Evolutionary conservation across 345 rosid genomes (phyloP).

Genomic region (Citrus glauca): DNA sequence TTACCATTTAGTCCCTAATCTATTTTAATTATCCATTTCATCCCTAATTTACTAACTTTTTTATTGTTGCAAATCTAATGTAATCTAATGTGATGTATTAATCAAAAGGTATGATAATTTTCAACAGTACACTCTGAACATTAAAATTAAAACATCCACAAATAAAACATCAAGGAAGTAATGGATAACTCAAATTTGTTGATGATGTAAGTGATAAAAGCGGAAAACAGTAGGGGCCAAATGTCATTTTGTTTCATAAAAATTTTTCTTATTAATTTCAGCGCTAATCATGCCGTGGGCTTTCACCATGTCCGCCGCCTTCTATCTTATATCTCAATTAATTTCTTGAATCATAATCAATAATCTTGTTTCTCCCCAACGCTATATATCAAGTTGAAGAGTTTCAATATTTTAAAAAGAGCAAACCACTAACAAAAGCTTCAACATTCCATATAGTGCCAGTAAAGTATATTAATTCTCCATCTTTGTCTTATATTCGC

Average conservation of each 20-base stretch:
- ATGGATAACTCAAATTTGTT: too few relatives aligned
- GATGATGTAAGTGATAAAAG: too few relatives aligned
- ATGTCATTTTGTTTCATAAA: neutral
- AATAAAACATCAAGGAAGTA: neutral
- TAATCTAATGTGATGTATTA: too few relatives aligned
- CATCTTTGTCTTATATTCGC: neutral
- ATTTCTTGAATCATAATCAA: neutral
- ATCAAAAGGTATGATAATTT: too few relatives aligned
- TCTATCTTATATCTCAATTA: neutral
- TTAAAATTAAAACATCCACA: neutral
- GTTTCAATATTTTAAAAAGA: too few relatives aligned
- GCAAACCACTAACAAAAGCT: neutral
- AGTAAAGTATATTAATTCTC: neutral
- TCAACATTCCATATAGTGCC: neutral
- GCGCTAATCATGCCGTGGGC: neutral
- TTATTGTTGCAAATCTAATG: too few relatives aligned
- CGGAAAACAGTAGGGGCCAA: neutral
- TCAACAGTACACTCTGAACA: neutral
- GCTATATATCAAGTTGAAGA: neutral
- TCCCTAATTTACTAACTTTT: too few relatives aligned
- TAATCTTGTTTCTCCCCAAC: neutral
- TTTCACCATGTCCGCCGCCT: conserved; percentile 1
- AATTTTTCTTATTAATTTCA: neutral
- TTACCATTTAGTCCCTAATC: too few relatives aligned
- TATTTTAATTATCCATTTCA: too few relatives aligned